phyloP scores from a whole-genome alignment of 176 grass and related monocot species.

The Triticum turgidum region DNA sequence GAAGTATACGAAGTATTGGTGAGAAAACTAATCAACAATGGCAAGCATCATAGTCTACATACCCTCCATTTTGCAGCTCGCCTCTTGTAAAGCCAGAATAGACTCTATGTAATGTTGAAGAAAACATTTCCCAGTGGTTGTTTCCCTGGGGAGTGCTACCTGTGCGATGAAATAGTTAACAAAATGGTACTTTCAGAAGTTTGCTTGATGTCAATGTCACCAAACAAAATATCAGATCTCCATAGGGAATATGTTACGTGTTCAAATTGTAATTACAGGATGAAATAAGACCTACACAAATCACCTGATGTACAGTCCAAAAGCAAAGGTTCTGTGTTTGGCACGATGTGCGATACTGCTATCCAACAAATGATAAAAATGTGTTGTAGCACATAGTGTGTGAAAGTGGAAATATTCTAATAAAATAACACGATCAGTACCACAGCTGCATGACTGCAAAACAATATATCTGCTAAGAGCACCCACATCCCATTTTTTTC shows the following conservation, averaged over 20 bases:
- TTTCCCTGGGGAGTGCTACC: conserved; percentile 90
- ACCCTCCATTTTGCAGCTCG: conserved; percentile 76
- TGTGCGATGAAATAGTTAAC: conserved; percentile 39
- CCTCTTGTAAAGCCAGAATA: conserved; percentile 85
- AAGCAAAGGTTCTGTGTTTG: not conserved
- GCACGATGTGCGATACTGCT: not conserved
- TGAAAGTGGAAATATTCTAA: not conserved
- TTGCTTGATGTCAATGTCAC: conserved; percentile 11
- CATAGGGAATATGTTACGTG: not conserved
- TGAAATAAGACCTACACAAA: not conserved
- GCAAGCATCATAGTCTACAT: conserved; percentile 8
- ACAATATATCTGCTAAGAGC: not conserved
- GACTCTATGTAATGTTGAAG: conserved; percentile 93
- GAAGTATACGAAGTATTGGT: not conserved
- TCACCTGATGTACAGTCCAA: not conserved
- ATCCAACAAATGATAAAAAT: not conserved
- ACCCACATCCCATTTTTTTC: not conserved
- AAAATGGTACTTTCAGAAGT: conserved; percentile 14
- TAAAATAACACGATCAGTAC: not conserved
- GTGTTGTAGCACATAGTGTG: not conserved
- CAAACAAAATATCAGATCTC: not conserved
- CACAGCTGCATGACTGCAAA: not conserved
- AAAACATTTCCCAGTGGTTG: conserved; percentile 82
- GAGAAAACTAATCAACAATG: conserved; percentile 11
- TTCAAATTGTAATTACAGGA: not conserved